Conservation (phyloP, 2,329 filamentous ascomycete species). For the Ophiosphaerella korrae region DNA sequence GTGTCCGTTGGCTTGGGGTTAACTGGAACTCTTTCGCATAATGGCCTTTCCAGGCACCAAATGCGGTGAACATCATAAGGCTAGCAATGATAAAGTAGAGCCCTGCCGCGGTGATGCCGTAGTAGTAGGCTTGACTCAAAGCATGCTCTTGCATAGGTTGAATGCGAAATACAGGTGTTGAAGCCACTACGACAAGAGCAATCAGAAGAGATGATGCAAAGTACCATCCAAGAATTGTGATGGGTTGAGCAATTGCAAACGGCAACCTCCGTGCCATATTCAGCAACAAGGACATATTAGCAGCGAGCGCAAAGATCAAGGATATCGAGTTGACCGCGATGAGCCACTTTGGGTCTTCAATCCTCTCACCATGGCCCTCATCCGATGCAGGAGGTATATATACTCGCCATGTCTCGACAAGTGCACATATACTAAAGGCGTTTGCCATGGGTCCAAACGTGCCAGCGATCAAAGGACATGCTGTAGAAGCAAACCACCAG, state of each 20-base stretch:
- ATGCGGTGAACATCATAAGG: slow-evolving; percentile 61
- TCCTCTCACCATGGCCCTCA: slow-evolving; percentile 51
- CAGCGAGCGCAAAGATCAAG: slow-evolving; percentile 58
- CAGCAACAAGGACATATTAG: slow-evolving; percentile 61
- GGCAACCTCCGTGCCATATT: slow-evolving; percentile 64
- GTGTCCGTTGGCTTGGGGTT: slow-evolving; percentile 61
- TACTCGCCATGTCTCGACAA: slow-evolving; percentile 62
- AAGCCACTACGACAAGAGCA: slow-evolving; percentile 56
- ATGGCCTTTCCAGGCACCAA: slow-evolving; percentile 59
- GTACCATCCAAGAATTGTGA: slow-evolving; percentile 66
- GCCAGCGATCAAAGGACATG: slow-evolving; percentile 61
- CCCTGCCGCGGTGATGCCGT: slow-evolving; percentile 62
- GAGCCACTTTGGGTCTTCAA: slow-evolving; percentile 61
- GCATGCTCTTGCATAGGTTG: slow-evolving; percentile 51
- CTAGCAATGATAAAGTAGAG: slow-evolving; percentile 62
- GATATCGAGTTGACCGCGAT: slow-evolving; percentile 62
- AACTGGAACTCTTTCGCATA: slow-evolving; percentile 63
- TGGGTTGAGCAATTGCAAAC: slow-evolving; percentile 63
- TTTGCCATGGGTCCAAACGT: slow-evolving; percentile 63
- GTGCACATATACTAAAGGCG: slow-evolving; percentile 60
- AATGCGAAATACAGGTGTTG: slow-evolving; percentile 51
- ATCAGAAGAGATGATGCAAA: slow-evolving; percentile 61
- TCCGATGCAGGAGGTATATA: slow-evolving; percentile 54
- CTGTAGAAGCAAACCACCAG: slow-evolving; percentile 68
- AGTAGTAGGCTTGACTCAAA: slow-evolving; percentile 64